phyloP scores from a whole-genome alignment of 495 filamentous ascomycete genomes.

The Trichoderma erinaceum region DNA sequence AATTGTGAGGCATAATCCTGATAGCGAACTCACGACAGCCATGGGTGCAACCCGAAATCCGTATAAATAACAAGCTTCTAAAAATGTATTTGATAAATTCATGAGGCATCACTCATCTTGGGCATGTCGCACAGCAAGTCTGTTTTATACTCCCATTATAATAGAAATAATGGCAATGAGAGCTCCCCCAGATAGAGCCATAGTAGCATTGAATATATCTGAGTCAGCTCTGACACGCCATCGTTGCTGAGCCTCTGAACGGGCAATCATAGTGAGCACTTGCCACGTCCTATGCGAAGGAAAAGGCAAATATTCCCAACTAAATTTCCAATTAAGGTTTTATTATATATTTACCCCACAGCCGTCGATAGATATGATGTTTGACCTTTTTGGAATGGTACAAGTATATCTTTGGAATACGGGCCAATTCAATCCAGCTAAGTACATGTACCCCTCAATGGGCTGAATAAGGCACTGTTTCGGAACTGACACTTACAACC shows the following conservation, averaged over 20 bases:
- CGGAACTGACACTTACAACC: too few relatives aligned
- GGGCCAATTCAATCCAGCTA: too few relatives aligned
- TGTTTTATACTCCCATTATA: not conserved
- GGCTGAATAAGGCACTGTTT: too few relatives aligned
- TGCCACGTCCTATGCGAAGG: not conserved
- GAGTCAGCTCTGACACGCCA: not conserved
- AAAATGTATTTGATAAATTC: too few relatives aligned
- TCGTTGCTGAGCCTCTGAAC: not conserved
- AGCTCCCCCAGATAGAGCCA: not conserved
- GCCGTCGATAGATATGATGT: too few relatives aligned
- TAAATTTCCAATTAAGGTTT: not conserved
- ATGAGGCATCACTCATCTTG: too few relatives aligned
- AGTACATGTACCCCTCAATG: too few relatives aligned
- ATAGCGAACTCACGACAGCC: not conserved
- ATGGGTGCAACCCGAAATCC: not conserved
- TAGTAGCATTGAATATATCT: not conserved
- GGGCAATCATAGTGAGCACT: not conserved
- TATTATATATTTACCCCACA: not conserved
- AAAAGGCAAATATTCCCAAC: not conserved
- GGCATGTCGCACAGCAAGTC: too few relatives aligned
- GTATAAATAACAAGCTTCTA: not conserved
- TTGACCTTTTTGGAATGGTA: too few relatives aligned
- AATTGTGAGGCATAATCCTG: not conserved
- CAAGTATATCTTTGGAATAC: too few relatives aligned
- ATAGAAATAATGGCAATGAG: not conserved